Evolutionary conservation across 176 grass and related monocot genomes (phyloP), one percentile per base, ranked within the genome.

Genomic region (Phragmites australis): DNA sequence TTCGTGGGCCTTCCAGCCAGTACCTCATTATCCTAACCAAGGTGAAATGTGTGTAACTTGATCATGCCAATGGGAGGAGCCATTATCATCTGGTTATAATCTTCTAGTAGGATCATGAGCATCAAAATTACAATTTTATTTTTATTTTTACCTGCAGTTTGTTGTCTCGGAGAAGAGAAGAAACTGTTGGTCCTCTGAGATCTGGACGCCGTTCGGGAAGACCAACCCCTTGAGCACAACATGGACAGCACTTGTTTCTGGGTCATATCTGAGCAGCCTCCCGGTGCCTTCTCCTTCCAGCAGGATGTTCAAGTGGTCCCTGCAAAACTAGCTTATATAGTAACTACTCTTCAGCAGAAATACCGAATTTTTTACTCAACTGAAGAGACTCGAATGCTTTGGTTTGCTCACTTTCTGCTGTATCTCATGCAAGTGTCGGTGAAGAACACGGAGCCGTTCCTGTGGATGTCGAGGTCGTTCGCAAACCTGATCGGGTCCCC

Each of bases 361-460:
- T 8, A 10, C 5, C 37, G 21, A 65, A 6, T 2, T 11, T 34
- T 9, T 3, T 71, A 70, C 27, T 21, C 6, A 13, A 23, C 4
- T 21, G 19, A 16, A 51, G 55, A 58, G 8, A n/a, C n/a, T n/a
- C n/a, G n/a, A n/a, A n/a, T n/a, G n/a, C n/a, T 72, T 51, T 1
- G 45, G 52, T 55, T 1, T 3, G 41, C 87, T 77, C 72, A 91
- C 94, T 88, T 94, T 79, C 94, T 93, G 67, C 49, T 81, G 81
- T 94, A 90, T 97, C 94, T 88, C 82, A 72, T 79, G 85, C 94
- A 94, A 25, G 94, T 92, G 83, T 97, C 94, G 1, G 91, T 94
- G 91, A 97, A 94, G 83, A 97, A 97, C 6, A 97, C 54, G 7
- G 94, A 97, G 12, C 91, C 94, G 43, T 97, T 97, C 2, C 66